Conservation (phyloP, 148 eudicot genomes). For the Bassia scoparia region DNA sequence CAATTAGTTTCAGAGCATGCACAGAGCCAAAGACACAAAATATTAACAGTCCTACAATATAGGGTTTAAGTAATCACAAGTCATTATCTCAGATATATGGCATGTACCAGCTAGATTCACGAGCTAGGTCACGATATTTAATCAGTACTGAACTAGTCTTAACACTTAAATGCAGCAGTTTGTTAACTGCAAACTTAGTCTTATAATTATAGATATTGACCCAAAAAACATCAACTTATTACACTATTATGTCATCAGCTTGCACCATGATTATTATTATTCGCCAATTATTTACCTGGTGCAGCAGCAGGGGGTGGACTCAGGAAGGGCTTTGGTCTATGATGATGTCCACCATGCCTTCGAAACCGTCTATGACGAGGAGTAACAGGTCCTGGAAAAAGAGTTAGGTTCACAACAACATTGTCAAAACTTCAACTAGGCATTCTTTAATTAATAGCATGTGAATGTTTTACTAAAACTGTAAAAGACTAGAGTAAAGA, state of each 20-base stretch:
- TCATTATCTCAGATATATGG: background rate
- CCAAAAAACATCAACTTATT: background rate
- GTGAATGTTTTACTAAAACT: background rate
- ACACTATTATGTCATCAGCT: background rate
- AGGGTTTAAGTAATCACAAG: too few relatives aligned
- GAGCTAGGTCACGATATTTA: background rate
- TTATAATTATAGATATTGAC: background rate
- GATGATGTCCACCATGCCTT: conserved; percentile 44
- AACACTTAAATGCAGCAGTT: too few relatives aligned
- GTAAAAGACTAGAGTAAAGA: conserved; percentile 21
- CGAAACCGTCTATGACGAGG: conserved; percentile 33
- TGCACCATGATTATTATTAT: background rate
- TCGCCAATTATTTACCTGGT: conserved; percentile 46
- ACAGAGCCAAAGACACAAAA: too few relatives aligned
- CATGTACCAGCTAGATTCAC: background rate
- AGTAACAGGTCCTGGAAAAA: conserved; percentile 45
- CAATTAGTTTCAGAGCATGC: background rate
- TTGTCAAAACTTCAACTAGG: background rate
- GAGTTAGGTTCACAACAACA: conserved; percentile 17
- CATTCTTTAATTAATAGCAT: background rate
- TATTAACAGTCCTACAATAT: too few relatives aligned
- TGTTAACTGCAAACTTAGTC: background rate
- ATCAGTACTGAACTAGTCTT: too few relatives aligned
- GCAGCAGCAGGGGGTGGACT: conserved; percentile 52
- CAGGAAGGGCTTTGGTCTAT: conserved; percentile 34